Base-by-base conservation (phyloP, 1,139 yeast genomes). In the Zygosaccharomyces pseudobailii region DNA sequence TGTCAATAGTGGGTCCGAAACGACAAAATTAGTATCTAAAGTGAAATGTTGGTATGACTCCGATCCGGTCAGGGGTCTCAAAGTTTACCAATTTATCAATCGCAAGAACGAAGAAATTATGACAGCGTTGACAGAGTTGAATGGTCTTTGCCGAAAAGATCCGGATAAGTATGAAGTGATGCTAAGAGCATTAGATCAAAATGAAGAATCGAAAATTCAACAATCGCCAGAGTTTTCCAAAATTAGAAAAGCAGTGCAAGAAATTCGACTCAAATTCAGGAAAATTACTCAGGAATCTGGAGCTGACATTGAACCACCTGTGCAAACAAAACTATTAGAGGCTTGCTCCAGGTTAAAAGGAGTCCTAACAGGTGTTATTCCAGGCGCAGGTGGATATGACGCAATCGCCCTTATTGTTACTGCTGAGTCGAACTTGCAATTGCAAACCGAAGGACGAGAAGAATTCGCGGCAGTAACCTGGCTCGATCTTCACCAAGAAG, bases 381-480 rank as follows among this genome's bases (percentile, higher is more conserved):
- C 98, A 0, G 98, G 98, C 2, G 98, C 98, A 0, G 98, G 98
- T 21, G 98, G 98, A 0, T 86, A 80, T 63, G 98, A 92, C 70
- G 98, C 98, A 0, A 79, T 92, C 34, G 78, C 95, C 50, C 62
- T 90, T 27, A 67, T 92, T 30, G 84, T 84, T 3, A 69, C 78
- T 3, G 81, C 76, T 25, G 64, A 67, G 1, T 67, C 79, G 4
- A 49, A 61, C 3, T 70, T 87, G 39, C 57, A 67, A 10, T 48
- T 53, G 3, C 58, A 61, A 3, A 74, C 81, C 0, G 51, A 55
- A 1, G 53, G 47, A 0, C 53, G 56, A 17, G 40, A 46, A 8
- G 48, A 51, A n/a, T 78, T 80, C 50, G 49, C 58, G 3, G 63
- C 67, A 22, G 87, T 84, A 1, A 69, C 74, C 4, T 84, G 92